These are phyloP conservation scores for Telfairia occidentalis DNA, from an alignment of 331 rosid genomes.

Conservation along the genomic window DNA sequence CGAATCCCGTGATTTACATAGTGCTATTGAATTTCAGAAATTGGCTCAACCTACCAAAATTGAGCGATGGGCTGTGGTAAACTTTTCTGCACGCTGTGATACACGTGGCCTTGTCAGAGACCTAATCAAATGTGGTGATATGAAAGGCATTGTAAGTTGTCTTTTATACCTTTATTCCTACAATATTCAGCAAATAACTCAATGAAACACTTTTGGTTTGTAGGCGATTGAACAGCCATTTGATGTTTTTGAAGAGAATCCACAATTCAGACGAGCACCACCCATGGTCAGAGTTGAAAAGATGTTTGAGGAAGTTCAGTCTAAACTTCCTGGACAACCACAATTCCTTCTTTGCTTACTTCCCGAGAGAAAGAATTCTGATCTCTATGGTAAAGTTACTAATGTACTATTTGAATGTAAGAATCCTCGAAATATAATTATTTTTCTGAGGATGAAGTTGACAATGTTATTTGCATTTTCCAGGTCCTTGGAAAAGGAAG, in stretches of 20 bases:
- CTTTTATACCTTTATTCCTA: background rate
- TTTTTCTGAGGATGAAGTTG: background rate
- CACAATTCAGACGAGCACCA: slow-evolving; percentile 53
- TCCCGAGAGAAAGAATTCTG: slow-evolving; percentile 79
- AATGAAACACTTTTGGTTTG: background rate
- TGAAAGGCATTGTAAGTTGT: slow-evolving; percentile 77
- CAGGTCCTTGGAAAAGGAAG: slow-evolving; percentile 90
- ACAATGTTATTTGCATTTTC: background rate
- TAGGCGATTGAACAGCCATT: slow-evolving; percentile 45
- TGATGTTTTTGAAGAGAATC: slow-evolving; percentile 50
- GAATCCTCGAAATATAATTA: background rate
- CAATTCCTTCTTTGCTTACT: slow-evolving; percentile 67
- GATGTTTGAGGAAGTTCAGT: slow-evolving; percentile 48
- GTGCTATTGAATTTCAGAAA: slow-evolving; percentile 33
- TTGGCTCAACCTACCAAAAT: slow-evolving; percentile 44
- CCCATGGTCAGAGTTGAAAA: slow-evolving; percentile 73
- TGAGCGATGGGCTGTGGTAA: slow-evolving; percentile 64
- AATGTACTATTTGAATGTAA: background rate
- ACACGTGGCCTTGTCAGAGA: slow-evolving; percentile 37
- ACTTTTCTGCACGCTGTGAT: slow-evolving; percentile 81
- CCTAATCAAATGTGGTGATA: slow-evolving; percentile 51
- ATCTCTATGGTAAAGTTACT: slow-evolving; percentile 60
- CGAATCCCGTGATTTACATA: background rate
- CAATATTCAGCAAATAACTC: background rate
- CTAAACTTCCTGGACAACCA: slow-evolving; percentile 63